Base-by-base conservation (phyloP, 2,329 filamentous ascomycete genomes). In the Nemania serpens region DNA sequence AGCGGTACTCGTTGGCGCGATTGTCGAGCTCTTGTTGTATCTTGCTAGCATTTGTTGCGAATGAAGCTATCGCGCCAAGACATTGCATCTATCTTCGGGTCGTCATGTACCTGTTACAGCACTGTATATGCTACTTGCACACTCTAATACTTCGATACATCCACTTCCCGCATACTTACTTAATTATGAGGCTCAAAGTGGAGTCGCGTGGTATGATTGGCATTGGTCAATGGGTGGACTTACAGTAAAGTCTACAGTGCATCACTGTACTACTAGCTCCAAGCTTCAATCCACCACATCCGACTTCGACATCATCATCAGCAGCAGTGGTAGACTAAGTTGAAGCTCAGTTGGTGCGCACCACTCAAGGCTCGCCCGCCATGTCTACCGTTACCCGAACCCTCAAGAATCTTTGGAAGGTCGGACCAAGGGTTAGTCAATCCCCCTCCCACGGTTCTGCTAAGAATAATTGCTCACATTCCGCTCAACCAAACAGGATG, bases 351-450 rank as follows among this genome's bases (percentile, higher is more conserved):
- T n/a, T n/a, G n/a, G n/a, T n/a, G n/a, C n/a, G n/a, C n/a, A n/a
- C n/a, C n/a, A n/a, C n/a, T n/a, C n/a, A n/a, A 55, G 47, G 70
- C 66, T 66, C 75, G 74, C 75, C 76, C 73, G 77, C 76, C 76
- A 99, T 99, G 95, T 98, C 95, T 82, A 97, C 92, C 63, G 81
- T 97, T 72, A 78, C 88, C 68, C 89, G 95, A 79, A 97, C 94
- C 25, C 79, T 97, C 74, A 84, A 88, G 78, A 96, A 97, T 77
- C 76, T 97, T 75, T 89, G 92, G 82, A 89, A 87, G 80, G 87
- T 96, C 75, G 95, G 95, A 57, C 74, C 97, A 74, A 96, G 93
- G 89, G 93, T 93, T 78, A 66, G 78, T 62, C 13, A 5, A 54
- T 33, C 45, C n/a, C 22, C 47, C 33, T 45, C n/a, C 20, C 46